phyloP scores from a whole-genome alignment of 441 rosid genomes.

The Eutrema salsugineum region DNA sequence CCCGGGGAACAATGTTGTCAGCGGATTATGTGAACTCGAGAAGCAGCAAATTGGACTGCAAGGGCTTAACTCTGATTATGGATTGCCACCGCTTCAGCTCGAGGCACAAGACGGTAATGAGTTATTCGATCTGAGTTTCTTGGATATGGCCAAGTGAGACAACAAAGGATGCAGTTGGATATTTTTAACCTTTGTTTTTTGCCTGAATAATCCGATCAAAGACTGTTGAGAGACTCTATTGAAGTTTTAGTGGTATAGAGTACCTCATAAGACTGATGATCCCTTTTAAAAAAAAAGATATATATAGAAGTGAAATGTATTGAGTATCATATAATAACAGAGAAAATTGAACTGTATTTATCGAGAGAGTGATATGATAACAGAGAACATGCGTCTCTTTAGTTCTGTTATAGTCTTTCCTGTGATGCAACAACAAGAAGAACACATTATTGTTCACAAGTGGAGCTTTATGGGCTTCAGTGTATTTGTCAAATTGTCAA shows the following conservation, averaged over 20 bases:
- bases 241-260: conserved; percentile 16
- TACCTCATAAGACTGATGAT: not conserved
- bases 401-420: not conserved
- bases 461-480: not conserved
- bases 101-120: conserved; percentile 30
- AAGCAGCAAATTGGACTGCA: not conserved
- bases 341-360: not conserved
- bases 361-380: no score
- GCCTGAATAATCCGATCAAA: not conserved
- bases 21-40: not conserved
- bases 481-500: not conserved
- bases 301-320: not conserved
- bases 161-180: not conserved
- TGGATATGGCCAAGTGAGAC: conserved; percentile 6
- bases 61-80: conserved; percentile 16
- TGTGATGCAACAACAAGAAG: not conserved
- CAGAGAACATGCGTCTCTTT: not conserved
- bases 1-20: not conserved
- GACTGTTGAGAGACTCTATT: conserved; percentile 18
- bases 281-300: not conserved
- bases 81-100: conserved; percentile 21
- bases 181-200: not conserved
- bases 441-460: no score
- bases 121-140: conserved; percentile 21
- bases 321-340: not conserved